Evolutionary conservation across 2,329 filamentous ascomycete genomes (phyloP).

Genomic region (Alternaria brassicae): DNA sequence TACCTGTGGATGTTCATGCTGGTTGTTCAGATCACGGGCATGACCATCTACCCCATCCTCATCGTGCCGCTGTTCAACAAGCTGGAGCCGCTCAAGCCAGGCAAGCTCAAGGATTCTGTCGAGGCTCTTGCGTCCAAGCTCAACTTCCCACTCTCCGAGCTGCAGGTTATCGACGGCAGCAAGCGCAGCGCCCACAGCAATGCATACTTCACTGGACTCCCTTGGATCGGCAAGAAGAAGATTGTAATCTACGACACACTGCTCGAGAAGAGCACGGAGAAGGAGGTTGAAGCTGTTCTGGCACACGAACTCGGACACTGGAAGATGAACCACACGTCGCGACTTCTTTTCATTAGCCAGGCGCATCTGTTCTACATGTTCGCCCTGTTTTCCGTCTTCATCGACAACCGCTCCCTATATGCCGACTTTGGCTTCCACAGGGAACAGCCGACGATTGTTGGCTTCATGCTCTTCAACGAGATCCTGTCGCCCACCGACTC

Average conservation of each 20-base stretch:
- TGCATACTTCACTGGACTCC: slow-evolving; percentile 94
- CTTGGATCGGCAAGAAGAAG: slow-evolving; percentile 91
- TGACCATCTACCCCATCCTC: slow-evolving; percentile 92
- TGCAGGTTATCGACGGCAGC: slow-evolving; percentile 94
- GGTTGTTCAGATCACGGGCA: slow-evolving; percentile 88
- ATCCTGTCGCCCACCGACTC: slow-evolving; percentile 93
- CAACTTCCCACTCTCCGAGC: slow-evolving; percentile 88
- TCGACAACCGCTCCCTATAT: slow-evolving; percentile 93
- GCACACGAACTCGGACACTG: slow-evolving; percentile 97
- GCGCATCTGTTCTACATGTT: slow-evolving; percentile 97
- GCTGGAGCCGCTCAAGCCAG: slow-evolving; percentile 87
- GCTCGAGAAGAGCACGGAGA: slow-evolving; percentile 89
- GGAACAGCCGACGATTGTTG: slow-evolving; percentile 90
- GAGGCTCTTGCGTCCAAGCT: slow-evolving; percentile 83
- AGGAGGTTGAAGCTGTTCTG: slow-evolving; percentile 93
- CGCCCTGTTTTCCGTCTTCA: slow-evolving; percentile 93
- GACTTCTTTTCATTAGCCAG: slow-evolving; percentile 80
- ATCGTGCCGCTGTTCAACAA: slow-evolving; percentile 99
- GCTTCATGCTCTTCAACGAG: slow-evolving; percentile 96
- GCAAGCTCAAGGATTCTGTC: slow-evolving; percentile 84
- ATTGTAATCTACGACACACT: slow-evolving; percentile 99
- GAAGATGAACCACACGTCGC: slow-evolving; percentile 93
- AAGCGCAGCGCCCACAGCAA: slow-evolving; percentile 89
- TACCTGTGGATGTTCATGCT: slow-evolving; percentile 96
- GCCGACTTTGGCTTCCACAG: slow-evolving; percentile 86